A percentile compares a stretch with the other conserved stretches of the same genome.
phyloP scores from a whole-genome alignment of 2,329 filamentous ascomycete genomes.

The Macroventuria anomochaeta region DNA sequence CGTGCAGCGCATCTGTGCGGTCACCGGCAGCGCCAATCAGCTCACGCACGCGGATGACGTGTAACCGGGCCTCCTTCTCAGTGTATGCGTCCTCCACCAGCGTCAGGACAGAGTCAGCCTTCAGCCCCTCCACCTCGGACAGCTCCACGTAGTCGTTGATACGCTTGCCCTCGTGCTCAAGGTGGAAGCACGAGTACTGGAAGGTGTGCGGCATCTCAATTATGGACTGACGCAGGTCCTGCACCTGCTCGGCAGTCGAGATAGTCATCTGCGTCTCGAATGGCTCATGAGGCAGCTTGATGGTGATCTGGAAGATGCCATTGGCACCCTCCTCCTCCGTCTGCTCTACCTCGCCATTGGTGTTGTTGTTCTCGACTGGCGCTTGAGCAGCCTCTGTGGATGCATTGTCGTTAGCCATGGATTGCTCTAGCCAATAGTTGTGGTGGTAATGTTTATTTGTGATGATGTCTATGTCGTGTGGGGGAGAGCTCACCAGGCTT shows the following conservation, averaged over 20 bases:
- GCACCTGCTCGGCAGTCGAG: conserved; percentile 91
- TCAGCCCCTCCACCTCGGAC: conserved; percentile 83
- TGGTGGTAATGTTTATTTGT: neutral
- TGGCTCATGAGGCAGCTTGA: conserved; percentile 81
- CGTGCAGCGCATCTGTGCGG: conserved; percentile 84
- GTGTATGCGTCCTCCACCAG: conserved; percentile 96
- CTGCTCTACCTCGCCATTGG: conserved; percentile 30
- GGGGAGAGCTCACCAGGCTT: conserved; percentile 44
- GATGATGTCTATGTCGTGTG: conserved; percentile 15
- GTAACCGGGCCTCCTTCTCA: conserved; percentile 96
- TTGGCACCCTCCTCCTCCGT: conserved; percentile 36
- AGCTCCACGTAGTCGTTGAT: conserved; percentile 96
- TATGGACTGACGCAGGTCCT: conserved; percentile 95
- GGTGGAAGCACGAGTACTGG: conserved; percentile 98
- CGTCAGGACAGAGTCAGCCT: conserved; percentile 76
- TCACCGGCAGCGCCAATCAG: conserved; percentile 91
- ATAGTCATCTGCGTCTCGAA: conserved; percentile 86
- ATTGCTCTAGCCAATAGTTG: neutral
- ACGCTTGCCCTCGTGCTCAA: conserved; percentile 85
- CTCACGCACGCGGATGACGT: conserved; percentile 88
- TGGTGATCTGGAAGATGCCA: conserved; percentile 71
- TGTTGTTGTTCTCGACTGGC: conserved; percentile 30
- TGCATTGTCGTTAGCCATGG: conserved; percentile 32
- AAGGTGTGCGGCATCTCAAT: conserved; percentile 92
- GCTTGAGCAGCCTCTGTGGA: conserved; percentile 36